Conservation (phyloP, 2,329 filamentous ascomycete genomes). For the Tolypocladium amazonense region DNA sequence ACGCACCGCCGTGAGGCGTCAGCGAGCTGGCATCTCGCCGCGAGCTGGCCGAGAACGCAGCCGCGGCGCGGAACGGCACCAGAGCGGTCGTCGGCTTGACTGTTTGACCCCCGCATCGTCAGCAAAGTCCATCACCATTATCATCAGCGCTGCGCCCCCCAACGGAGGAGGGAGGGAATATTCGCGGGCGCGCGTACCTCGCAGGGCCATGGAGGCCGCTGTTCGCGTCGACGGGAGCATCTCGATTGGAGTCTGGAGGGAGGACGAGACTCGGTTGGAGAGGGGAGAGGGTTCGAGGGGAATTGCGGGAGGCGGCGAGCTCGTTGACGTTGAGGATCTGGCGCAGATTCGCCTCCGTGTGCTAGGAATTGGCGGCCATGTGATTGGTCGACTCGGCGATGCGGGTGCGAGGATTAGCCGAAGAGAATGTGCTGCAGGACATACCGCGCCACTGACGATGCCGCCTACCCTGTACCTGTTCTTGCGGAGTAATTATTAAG, state of each 20-base stretch:
- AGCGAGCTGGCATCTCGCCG: slow-evolving; percentile 51
- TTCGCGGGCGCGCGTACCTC: slow-evolving; percentile 25
- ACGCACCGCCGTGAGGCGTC: slow-evolving; percentile 41
- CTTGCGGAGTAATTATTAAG: too few species aligned
- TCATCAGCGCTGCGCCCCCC: not conserved
- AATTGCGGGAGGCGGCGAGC: not conserved
- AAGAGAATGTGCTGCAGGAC: too few species aligned
- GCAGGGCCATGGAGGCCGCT: slow-evolving; percentile 40
- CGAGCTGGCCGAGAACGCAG: slow-evolving; percentile 55
- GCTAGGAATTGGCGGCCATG: not conserved
- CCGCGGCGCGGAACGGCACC: slow-evolving; percentile 51
- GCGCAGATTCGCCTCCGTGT: slow-evolving; percentile 1
- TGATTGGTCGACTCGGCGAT: slow-evolving; percentile 1
- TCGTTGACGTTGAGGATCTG: not conserved
- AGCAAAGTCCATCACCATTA: not conserved
- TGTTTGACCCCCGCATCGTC: slow-evolving; percentile 20
- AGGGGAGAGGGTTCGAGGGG: not conserved
- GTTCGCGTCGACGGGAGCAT: slow-evolving; percentile 41
- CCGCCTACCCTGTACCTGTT: not conserved
- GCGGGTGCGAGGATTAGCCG: slow-evolving; percentile 3
- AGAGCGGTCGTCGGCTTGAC: slow-evolving; percentile 56
- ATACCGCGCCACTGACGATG: too few species aligned
- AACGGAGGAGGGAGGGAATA: not conserved
- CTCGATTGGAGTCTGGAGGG: slow-evolving; percentile 7
- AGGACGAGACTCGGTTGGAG: not conserved